Percentiles rank a stretch among this genome's conserved stretches.
Conservation (phyloP, 148 eudicot genomes). For the Mesembryanthemum crystallinum region DNA sequence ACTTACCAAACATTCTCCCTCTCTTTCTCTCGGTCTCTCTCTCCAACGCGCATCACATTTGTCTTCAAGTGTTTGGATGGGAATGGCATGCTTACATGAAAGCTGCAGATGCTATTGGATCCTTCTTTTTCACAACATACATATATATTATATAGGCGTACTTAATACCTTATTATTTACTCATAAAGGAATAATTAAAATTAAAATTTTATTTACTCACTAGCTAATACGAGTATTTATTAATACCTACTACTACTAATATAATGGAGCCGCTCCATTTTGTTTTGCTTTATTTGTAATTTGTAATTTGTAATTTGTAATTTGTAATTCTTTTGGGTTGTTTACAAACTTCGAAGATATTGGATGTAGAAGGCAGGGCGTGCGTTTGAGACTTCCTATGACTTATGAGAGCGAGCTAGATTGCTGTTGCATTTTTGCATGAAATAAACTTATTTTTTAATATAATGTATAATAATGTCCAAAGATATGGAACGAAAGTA, state of each 20-base stretch:
- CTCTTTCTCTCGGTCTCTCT: not conserved
- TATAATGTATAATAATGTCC: no score
- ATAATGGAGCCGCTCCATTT: not conserved
- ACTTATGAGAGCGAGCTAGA: no score
- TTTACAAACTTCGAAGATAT: not conserved
- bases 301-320: no score
- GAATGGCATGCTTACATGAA: conserved; percentile 65
- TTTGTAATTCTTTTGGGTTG: not conserved
- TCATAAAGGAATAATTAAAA: no score
- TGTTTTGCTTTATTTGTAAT: no score
- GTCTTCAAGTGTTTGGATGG: conserved; percentile 55
- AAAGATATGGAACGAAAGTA: not conserved
- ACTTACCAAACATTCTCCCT: conserved; percentile 53
- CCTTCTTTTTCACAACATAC: not conserved
- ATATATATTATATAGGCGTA: no score
- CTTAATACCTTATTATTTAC: no score
- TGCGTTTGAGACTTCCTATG: conserved; percentile 35
- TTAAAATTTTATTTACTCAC: no score
- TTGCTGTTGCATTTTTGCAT: conserved; percentile 27
- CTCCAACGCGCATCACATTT: conserved; percentile 33
- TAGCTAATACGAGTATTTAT: no score
- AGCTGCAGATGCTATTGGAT: conserved; percentile 49
- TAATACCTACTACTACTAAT: no score
- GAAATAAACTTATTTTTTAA: conserved; percentile 3
- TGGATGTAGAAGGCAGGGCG: conserved; percentile 25